Conservation (phyloP, 495 filamentous ascomycete genomes). For the Lasiosphaeria hispida region DNA sequence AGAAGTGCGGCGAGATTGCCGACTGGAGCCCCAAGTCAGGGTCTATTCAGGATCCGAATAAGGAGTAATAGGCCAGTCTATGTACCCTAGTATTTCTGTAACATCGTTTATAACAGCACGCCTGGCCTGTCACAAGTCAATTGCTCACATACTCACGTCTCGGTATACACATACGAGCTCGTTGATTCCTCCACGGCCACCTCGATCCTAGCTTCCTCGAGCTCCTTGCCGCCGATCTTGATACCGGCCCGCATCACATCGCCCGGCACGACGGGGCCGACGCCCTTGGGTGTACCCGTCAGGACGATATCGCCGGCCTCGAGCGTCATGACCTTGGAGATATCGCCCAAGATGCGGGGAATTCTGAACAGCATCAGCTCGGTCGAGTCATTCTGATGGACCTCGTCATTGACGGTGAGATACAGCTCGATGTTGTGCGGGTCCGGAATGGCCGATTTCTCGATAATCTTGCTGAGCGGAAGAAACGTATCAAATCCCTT, state of each 20-base stretch:
- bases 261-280: slow-evolving; percentile 78
- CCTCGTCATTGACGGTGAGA: slow-evolving; percentile 71
- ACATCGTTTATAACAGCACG: neutral
- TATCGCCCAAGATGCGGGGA: slow-evolving; percentile 82
- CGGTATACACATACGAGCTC: slow-evolving; percentile 53
- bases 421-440: slow-evolving; percentile 85
- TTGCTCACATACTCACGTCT: slow-evolving; percentile 49
- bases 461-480: slow-evolving; percentile 74
- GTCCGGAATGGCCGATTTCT: slow-evolving; percentile 74
- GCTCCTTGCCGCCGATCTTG: slow-evolving; percentile 74
- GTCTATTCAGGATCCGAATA: slow-evolving; percentile 51
- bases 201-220: slow-evolving; percentile 83
- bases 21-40: slow-evolving; percentile 49
- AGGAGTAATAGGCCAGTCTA: slow-evolving; percentile 28
- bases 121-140: neutral
- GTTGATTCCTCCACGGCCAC: slow-evolving; percentile 72
- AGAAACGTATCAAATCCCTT: slow-evolving; percentile 98
- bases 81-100: neutral
- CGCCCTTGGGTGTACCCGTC: slow-evolving; percentile 95
- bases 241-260: slow-evolving; percentile 89
- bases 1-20: slow-evolving; percentile 73
- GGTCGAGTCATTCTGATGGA: slow-evolving; percentile 80
- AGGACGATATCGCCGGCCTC: slow-evolving; percentile 89
- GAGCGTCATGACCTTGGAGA: slow-evolving; percentile 90
- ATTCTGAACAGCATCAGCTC: slow-evolving; percentile 89